Conservation (phyloP, 225 moss, liverwort and hornwort species). For the Pseudisothecium myosuroides region DNA sequence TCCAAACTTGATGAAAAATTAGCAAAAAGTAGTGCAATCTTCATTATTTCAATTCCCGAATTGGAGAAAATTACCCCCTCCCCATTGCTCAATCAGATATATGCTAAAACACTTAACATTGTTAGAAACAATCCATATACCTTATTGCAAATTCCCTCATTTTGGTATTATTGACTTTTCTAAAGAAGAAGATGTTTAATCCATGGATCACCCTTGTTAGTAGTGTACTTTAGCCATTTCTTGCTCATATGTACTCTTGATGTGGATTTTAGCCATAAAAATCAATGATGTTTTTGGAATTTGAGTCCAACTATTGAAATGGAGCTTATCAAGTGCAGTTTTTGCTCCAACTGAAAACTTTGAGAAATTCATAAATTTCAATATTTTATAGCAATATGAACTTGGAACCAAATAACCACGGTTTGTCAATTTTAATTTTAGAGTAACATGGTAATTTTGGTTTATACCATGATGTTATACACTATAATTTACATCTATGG, state of each 20-base stretch:
- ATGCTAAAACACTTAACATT: neutral
- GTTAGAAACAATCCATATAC: neutral
- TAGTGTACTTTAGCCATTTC: neutral
- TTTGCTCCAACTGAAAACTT: neutral
- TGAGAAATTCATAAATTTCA: neutral
- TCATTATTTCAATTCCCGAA: accelerated
- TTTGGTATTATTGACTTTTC: neutral
- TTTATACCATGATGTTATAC: neutral
- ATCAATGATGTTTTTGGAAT: no score
- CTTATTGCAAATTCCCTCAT: neutral
- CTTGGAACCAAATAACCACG: neutral
- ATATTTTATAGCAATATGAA: neutral
- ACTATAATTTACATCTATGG: neutral
- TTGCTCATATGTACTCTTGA: neutral
- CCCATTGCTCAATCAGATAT: accelerated
- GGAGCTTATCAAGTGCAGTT: neutral
- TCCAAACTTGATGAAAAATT: neutral
- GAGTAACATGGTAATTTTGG: accelerated
- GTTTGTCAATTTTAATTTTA: neutral
- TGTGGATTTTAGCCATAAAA: neutral
- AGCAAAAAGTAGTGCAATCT: neutral
- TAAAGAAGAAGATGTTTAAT: neutral
- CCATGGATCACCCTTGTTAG: no score
- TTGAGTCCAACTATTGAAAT: no score
- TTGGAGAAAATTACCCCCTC: neutral